Percentiles rank a stretch among this genome's conserved stretches.
Evolutionary conservation across 2,329 filamentous ascomycete species (phyloP).

Genomic region (Fusarium circinatum): DNA sequence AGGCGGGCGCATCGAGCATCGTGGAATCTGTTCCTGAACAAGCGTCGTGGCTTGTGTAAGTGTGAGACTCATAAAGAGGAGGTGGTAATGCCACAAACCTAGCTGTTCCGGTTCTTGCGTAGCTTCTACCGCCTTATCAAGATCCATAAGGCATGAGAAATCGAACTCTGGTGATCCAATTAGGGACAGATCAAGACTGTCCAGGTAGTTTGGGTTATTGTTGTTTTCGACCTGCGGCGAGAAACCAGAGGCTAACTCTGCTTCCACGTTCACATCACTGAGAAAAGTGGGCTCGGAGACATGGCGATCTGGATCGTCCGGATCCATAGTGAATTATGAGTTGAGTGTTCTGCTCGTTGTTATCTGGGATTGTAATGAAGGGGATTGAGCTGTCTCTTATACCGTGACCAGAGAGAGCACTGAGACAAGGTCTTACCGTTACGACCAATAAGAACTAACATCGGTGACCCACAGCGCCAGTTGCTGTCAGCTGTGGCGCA

Average conservation of each 20-base stretch:
- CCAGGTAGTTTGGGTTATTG: not conserved
- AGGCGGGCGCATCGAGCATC: not conserved
- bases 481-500: not conserved
- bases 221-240: not conserved
- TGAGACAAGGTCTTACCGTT: not conserved
- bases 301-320: not conserved
- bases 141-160: not conserved
- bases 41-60: not conserved
- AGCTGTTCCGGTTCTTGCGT: not conserved
- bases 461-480: not conserved
- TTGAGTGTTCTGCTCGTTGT: not conserved
- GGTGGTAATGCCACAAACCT: not conserved
- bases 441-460: not conserved
- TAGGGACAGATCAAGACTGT: not conserved
- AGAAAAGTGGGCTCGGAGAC: not conserved
- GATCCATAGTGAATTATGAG: not conserved
- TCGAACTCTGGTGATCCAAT: not conserved
- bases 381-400: not conserved
- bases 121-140: not conserved
- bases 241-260: not conserved
- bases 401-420: not conserved
- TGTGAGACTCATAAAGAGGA: not conserved
- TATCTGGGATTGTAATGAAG: not conserved
- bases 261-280: not conserved
- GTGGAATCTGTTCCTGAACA: not conserved